Conservation (phyloP, 202 grass and related monocot species). For the Carex sylvatica region DNA sequence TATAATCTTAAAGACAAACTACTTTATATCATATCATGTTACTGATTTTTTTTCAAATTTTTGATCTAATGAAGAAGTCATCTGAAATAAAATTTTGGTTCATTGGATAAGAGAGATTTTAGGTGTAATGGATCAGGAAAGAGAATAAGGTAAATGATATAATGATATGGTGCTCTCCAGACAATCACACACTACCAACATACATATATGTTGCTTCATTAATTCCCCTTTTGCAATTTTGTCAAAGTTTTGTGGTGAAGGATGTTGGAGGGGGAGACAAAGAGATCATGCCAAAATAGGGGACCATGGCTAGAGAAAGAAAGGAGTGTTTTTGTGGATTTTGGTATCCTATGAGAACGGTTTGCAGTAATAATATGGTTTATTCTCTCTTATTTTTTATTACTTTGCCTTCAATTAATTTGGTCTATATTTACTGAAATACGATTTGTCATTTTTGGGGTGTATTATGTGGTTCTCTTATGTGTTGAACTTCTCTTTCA, state of each 20-base stretch:
- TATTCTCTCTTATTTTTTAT: not conserved
- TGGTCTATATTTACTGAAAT: too few species aligned
- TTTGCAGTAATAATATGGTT: constrained; percentile 12
- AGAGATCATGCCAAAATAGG: constrained; percentile 6
- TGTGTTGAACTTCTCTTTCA: not conserved
- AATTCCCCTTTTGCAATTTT: constrained; percentile 6
- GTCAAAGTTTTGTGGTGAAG: constrained; percentile 21
- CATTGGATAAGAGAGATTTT: not conserved
- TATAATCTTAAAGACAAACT: not conserved
- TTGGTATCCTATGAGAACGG: constrained; percentile 9
- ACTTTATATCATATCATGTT: not conserved
- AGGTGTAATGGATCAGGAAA: not conserved
- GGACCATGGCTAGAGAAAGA: constrained; percentile 12
- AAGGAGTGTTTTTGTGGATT: not conserved
- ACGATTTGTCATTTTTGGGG: not conserved
- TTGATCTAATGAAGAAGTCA: not conserved
- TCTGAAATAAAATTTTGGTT: not conserved
- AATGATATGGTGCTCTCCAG: not conserved
- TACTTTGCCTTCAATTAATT: too few species aligned
- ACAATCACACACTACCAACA: constrained; percentile 11
- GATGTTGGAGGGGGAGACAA: not conserved
- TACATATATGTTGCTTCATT: constrained; percentile 13
- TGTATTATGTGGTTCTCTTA: not conserved
- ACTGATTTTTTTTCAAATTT: not conserved
- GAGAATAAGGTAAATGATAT: not conserved